Percentiles rank a stretch among this genome's conserved stretches.
Conservation (phyloP, 2,329 filamentous ascomycete genomes). For the Colletotrichum musicola region DNA sequence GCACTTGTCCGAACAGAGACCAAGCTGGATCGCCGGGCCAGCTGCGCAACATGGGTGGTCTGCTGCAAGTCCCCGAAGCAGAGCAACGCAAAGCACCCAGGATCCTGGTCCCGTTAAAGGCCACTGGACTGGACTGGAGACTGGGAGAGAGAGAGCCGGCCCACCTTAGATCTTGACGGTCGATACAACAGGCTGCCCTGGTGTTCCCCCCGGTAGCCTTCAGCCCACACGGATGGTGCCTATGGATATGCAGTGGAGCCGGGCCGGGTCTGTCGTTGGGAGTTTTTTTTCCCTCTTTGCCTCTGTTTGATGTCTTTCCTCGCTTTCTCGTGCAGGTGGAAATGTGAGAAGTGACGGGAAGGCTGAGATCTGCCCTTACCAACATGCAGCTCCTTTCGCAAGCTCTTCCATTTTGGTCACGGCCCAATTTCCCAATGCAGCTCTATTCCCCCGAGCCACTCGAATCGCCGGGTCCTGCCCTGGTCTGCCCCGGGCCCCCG, state of each 20-base stretch:
- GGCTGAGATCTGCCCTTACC: constrained; percentile 28
- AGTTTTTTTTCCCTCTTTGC: no score
- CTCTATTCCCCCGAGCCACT: constrained; percentile 28
- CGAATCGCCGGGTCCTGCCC: background rate
- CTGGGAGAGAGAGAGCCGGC: background rate
- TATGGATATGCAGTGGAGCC: constrained; percentile 16
- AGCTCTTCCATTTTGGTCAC: constrained; percentile 39
- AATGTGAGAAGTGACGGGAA: constrained; percentile 31
- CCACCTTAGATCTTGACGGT: constrained; percentile 18
- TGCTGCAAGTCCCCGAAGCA: background rate
- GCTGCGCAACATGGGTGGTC: constrained; percentile 16
- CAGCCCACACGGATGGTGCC: constrained; percentile 19
- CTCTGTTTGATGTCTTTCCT: constrained; percentile 19
- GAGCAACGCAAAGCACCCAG: background rate
- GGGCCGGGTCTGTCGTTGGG: constrained; percentile 16
- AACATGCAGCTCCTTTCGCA: constrained; percentile 34
- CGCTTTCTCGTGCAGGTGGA: constrained; percentile 14
- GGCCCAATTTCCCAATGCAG: constrained; percentile 33
- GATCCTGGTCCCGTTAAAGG: constrained; percentile 16
- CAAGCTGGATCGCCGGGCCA: constrained; percentile 34
- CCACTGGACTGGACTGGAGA: no score
- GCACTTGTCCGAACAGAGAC: constrained; percentile 35
- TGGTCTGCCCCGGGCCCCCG: background rate
- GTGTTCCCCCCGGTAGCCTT: background rate
- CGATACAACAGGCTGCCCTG: no score